phyloP scores from a whole-genome alignment of 2,329 filamentous ascomycete genomes.

The Aspergillus novoparasiticus region DNA sequence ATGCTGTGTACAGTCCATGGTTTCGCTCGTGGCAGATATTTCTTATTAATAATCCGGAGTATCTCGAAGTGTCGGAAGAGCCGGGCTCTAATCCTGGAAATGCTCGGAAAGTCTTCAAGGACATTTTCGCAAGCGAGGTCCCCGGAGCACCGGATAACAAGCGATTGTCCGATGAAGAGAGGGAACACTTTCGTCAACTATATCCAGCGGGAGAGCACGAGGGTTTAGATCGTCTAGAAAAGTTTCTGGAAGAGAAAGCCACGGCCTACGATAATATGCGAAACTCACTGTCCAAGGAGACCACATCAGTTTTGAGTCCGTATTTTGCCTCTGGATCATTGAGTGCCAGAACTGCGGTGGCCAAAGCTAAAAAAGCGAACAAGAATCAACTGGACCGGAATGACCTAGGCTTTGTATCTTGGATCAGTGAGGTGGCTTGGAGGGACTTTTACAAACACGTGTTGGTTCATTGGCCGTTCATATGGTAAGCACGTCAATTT shows the following conservation, averaged over 20 bases:
- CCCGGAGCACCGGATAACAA: constrained; percentile 68
- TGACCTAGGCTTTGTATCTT: constrained; percentile 65
- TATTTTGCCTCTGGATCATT: constrained; percentile 72
- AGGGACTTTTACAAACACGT: constrained; percentile 88
- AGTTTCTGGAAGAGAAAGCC: constrained; percentile 68
- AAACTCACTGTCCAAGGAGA: constrained; percentile 65
- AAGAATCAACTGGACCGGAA: constrained; percentile 66
- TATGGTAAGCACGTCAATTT: constrained; percentile 35
- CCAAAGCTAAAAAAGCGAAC: constrained; percentile 64
- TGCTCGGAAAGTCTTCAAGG: constrained; percentile 52
- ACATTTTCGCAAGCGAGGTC: constrained; percentile 63
- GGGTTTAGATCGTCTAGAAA: constrained; percentile 63
- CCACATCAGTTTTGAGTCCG: constrained; percentile 71
- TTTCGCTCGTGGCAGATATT: constrained; percentile 74
- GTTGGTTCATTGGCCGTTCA: constrained; percentile 79
- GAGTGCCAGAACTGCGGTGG: constrained; percentile 67
- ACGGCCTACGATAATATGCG: constrained; percentile 64
- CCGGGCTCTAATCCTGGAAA: constrained; percentile 58
- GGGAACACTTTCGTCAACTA: constrained; percentile 57
- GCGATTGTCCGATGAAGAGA: constrained; percentile 60
- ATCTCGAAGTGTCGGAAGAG: constrained; percentile 63
- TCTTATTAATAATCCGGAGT: constrained; percentile 68
- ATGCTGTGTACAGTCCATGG: constrained; percentile 84
- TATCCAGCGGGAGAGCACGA: constrained; percentile 80
- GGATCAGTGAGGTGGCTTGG: constrained; percentile 86